Conservation (phyloP, 371 early-diverging fungal species). For the Nematocida sp. region DNA sequence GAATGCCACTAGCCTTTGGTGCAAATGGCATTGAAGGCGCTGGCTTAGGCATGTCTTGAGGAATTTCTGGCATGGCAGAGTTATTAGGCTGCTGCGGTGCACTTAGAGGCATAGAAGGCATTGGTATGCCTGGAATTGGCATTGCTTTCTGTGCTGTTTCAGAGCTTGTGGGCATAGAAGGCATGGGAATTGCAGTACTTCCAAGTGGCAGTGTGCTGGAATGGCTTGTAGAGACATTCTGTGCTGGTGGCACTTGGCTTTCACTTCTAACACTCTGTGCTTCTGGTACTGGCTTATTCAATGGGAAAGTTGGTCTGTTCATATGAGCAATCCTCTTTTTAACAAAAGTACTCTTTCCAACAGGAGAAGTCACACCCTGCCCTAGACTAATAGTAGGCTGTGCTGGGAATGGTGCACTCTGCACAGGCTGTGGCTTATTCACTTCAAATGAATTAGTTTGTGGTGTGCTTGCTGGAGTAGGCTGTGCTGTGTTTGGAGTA, state of each 20-base stretch:
- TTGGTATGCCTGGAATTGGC: neutral
- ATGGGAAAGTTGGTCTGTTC: neutral
- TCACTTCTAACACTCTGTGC: no score
- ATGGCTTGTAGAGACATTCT: no score
- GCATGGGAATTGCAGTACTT: neutral
- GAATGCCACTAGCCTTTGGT: neutral
- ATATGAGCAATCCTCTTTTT: neutral
- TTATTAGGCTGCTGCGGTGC: neutral
- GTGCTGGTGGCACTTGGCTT: no score
- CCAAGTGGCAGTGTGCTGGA: no score
- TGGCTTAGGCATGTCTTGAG: neutral
- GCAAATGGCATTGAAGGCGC: neutral
- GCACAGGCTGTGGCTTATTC: neutral
- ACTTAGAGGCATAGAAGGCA: neutral
- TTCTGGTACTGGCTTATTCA: neutral
- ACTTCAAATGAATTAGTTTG: neutral
- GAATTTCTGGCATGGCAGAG: neutral
- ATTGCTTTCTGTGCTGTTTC: neutral
- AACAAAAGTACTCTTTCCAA: neutral
- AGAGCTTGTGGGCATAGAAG: neutral
- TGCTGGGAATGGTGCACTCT: conserved; percentile 7
- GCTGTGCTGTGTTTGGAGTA: neutral
- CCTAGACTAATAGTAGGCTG: neutral
- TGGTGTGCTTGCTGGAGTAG: neutral
- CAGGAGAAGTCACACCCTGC: neutral